Evolutionary conservation across 371 early-diverging fungal species (phyloP), one percentile per base, ranked within the genome.

Genomic region (Mucor velutinosus): DNA sequence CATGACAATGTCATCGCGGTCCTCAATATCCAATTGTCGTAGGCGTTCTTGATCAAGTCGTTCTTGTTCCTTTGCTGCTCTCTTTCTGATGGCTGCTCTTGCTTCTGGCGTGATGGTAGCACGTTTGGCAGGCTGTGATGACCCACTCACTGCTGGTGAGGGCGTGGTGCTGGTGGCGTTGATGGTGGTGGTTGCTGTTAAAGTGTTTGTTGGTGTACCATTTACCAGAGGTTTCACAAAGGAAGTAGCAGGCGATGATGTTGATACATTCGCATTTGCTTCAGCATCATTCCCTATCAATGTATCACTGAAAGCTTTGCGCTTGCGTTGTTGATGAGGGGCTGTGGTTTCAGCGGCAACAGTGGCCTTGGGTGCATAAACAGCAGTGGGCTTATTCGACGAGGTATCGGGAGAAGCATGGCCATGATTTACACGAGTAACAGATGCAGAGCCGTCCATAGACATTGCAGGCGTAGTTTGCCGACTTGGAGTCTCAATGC

Each of bases 1-100:
- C 58, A 69, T 60, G 0, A 69, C 69, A 53, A 69, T 39, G 55
- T 69, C 69, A 41, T 69, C 69, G 0, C 69, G 49, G 7, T 69
- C 64, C 25, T 69, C 69, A 55, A 69, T 69, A 30, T 49, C 58
- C 25, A 69, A 17, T 17, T 58, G 58, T 41, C 65, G 57, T 21
- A 59, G 39, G 8, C n/a, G 56, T 30, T 32, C 32, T 56, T 56
- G 56, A n/a, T 56, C 56, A 2, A 56, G 29, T 32, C 29, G 32
- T 27, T 32, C 32, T 56, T 56, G 56, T 29, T 56, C 32, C 12
- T n/a, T 56, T n/a, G 56, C 56, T 32, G n/a, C 32, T 56, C 56
- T 12, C 29, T 56, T 32, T 23, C 23, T 56, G 32, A 32, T 32
- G 12, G 56, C 56, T 30, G 56, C 30, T 14, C 32, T 6, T n/a